Evolutionary conservation across 2,329 filamentous ascomycete species (phyloP).

Genomic region (Chaetomium globosum): DNA sequence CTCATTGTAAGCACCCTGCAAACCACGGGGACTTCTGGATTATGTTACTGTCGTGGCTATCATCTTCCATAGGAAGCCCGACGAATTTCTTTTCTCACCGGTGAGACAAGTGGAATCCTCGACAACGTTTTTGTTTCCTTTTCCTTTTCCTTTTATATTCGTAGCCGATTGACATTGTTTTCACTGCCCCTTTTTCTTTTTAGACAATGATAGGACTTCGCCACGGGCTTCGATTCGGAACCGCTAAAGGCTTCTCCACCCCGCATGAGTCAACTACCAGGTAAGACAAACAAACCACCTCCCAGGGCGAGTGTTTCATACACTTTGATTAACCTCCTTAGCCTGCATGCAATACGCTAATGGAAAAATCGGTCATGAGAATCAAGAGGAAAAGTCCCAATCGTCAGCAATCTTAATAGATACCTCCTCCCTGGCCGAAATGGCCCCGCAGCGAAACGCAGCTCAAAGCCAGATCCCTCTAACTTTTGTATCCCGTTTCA

Average conservation of each 20-base stretch:
- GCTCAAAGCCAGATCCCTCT: conserved; percentile 31
- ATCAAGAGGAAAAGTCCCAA: conserved; percentile 33
- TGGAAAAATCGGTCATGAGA: conserved; percentile 32
- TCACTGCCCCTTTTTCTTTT: not conserved
- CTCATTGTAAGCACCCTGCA: too few relatives aligned
- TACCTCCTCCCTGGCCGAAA: conserved; percentile 26
- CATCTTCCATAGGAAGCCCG: too few relatives aligned
- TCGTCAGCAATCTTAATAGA: conserved; percentile 35
- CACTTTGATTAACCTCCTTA: conserved; percentile 35
- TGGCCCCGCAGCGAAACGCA: conserved; percentile 33
- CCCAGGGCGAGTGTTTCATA: not conserved
- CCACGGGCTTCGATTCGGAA: not conserved
- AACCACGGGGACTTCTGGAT: too few relatives aligned
- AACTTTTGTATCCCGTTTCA: conserved; percentile 35
- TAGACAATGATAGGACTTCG: not conserved
- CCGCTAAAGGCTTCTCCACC: not conserved
- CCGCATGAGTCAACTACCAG: too few relatives aligned
- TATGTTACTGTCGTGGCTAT: too few relatives aligned
- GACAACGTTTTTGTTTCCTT: not conserved
- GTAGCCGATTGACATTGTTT: too few relatives aligned
- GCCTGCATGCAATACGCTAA: conserved; percentile 39
- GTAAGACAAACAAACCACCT: not conserved
- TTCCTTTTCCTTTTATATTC: not conserved
- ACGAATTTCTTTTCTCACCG: not conserved
- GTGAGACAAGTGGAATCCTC: not conserved